Evolutionary conservation across 345 rosid species (phyloP), one percentile per base, ranked within the genome.

Genomic region (Aethionema arabicum): DNA sequence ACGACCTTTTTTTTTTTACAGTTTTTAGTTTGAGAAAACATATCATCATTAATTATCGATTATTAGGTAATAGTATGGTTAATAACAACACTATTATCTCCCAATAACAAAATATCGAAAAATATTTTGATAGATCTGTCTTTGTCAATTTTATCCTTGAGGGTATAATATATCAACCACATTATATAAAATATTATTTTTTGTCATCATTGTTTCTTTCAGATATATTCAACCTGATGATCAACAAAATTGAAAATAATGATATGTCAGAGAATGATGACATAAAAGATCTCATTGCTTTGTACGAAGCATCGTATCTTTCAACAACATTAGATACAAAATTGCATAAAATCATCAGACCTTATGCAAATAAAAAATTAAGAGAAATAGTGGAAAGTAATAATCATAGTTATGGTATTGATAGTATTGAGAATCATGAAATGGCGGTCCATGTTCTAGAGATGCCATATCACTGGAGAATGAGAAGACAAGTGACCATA

Each of bases 221-320:
- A 77, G 82, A 73, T 59, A 41, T 68, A 15, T 74, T 69, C 11
- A 63, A 69, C 38, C 10, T 74, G 13, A 48, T 64, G 3, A 77
- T 68, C 66, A 65, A 68, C 41, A 72, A 45, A 13, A 62, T 66
- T 32, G 65, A 32, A 3, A 36, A 63, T 3, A 67, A 57, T 4
- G 50, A 45, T 8, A 70, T 74, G 56, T 56, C 38, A 12, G 58
- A 48, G 10, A 32, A 0, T 0, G 11, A 7, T 6, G 78, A 73
- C 8, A 56, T 63, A 5, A 32, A n/a, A 21, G 83, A 71, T 21
- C 4, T 74, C 48, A 35, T 73, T 12, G 58, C 71, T 16, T 74
- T 83, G 6, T 83, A 78, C 12, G 80, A 80, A 46, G 79, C 77
- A 0, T 51, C 83, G 1, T 68, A 76, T 53, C 63, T 76, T 5